These are phyloP conservation scores for Lactarius pseudohatsudake DNA, from an alignment of 768 basidiomycete species.

Conservation along the genomic window DNA sequence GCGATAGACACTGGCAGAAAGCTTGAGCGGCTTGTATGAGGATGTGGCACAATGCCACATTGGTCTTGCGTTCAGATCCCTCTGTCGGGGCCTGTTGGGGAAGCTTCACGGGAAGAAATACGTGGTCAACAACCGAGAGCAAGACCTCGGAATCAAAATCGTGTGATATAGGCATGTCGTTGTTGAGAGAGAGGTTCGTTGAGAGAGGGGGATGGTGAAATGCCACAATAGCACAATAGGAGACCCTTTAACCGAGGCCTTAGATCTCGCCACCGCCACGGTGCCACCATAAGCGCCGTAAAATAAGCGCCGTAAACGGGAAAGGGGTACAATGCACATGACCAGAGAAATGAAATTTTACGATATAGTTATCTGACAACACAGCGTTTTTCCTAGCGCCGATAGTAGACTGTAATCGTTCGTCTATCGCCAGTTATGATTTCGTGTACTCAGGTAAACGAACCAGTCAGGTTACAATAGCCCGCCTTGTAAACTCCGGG, in stretches of 20 bases:
- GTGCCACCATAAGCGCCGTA: neutral
- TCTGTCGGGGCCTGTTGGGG: constrained; percentile 10
- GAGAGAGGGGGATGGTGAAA: neutral
- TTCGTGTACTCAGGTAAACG: neutral
- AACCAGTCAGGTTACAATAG: neutral
- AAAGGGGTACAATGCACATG: neutral
- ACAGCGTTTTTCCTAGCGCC: too few relatives aligned
- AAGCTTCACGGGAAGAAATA: constrained; percentile 21
- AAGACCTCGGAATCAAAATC: neutral
- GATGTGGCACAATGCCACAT: constrained; percentile 7
- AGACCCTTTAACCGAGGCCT: neutral
- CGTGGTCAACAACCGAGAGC: constrained; percentile 6
- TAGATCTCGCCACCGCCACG: neutral
- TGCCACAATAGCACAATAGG: neutral
- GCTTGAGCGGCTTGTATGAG: constrained; percentile 2
- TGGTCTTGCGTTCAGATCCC: neutral
- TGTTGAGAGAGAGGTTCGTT: neutral
- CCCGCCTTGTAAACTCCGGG: neutral
- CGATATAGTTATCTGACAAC: too few relatives aligned
- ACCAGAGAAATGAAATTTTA: neutral
- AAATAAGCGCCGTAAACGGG: too few relatives aligned
- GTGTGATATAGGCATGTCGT: neutral
- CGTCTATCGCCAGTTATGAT: neutral
- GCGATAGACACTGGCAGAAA: neutral
- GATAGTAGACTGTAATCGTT: too few relatives aligned